phyloP scores from a whole-genome alignment of 345 rosid genomes.

The Gossypium thurberi region DNA sequence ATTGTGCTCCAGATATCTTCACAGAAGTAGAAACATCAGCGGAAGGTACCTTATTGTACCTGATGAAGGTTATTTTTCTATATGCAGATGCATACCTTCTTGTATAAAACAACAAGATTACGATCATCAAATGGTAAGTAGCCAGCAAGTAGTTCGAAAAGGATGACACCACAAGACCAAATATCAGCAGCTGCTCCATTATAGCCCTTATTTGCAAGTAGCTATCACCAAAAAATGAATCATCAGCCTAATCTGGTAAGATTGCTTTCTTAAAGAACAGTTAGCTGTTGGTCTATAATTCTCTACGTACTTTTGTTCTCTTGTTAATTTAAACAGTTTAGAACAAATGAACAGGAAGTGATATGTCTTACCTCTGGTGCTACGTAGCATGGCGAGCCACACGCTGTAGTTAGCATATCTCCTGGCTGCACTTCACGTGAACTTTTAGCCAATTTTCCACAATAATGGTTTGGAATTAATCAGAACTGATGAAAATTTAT shows the following conservation, averaged over 20 bases:
- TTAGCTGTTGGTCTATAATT: background rate
- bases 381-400: slow-evolving; percentile 88
- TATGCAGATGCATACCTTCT: slow-evolving; percentile 39
- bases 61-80: background rate
- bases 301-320: background rate
- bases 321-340: background rate
- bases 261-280: background rate
- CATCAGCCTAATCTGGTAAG: slow-evolving; percentile 11
- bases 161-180: slow-evolving; percentile 93
- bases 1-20: slow-evolving; percentile 1
- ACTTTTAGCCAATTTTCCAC: slow-evolving; percentile 5
- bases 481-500: background rate
- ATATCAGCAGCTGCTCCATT: slow-evolving; percentile 84
- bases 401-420: slow-evolving; percentile 74
- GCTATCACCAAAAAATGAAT: slow-evolving; percentile 34
- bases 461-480: background rate
- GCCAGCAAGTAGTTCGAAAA: slow-evolving; percentile 77
- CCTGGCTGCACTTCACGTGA: slow-evolving; percentile 48
- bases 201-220: slow-evolving; percentile 65
- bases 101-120: slow-evolving; percentile 59
- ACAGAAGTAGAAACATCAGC: background rate
- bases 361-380: slow-evolving; percentile 74
- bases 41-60: background rate
- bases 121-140: slow-evolving; percentile 69
- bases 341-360: background rate